These are phyloP conservation scores for Fusarium sp. DNA, from an alignment of 2,329 filamentous ascomycete species.

Conservation along the genomic window DNA sequence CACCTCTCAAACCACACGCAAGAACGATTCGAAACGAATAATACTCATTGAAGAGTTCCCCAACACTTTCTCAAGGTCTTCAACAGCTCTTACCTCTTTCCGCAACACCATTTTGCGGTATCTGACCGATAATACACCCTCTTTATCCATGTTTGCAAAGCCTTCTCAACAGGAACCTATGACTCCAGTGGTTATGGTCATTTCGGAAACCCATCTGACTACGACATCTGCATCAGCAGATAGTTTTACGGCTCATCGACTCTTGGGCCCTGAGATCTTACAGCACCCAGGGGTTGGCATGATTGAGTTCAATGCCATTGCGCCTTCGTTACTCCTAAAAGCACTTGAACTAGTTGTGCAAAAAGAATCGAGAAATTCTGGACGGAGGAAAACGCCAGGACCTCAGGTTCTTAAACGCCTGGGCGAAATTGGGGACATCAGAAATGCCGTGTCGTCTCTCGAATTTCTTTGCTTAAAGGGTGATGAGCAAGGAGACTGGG, in stretches of 20 bases:
- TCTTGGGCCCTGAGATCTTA: conserved; percentile 87
- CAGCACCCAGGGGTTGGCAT: conserved; percentile 81
- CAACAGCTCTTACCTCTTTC: conserved; percentile 74
- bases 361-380: conserved; percentile 86
- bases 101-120: conserved; percentile 80
- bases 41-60: conserved; percentile 87
- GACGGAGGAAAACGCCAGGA: conserved; percentile 78
- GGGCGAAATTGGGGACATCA: conserved; percentile 88
- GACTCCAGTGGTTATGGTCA: conserved; percentile 84
- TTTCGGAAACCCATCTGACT: conserved; percentile 90
- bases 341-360: conserved; percentile 83
- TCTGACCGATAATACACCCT: conserved; percentile 73
- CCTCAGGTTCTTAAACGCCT: conserved; percentile 81
- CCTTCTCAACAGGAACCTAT: conserved; percentile 58
- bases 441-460: conserved; percentile 89
- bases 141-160: conserved; percentile 60
- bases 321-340: conserved; percentile 84
- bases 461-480: conserved; percentile 92
- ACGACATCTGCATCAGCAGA: conserved; percentile 87
- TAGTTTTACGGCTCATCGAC: conserved; percentile 90
- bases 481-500: conserved; percentile 79
- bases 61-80: conserved; percentile 75
- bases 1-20: conserved; percentile 31
- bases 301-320: conserved; percentile 94
- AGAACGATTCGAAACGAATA: conserved; percentile 58